A percentile compares a stretch with the other conserved stretches of the same genome.
These are phyloP conservation scores for Cryptosporidium felis DNA, from an alignment of 169 alveolate genomes.

Conservation along the genomic window DNA sequence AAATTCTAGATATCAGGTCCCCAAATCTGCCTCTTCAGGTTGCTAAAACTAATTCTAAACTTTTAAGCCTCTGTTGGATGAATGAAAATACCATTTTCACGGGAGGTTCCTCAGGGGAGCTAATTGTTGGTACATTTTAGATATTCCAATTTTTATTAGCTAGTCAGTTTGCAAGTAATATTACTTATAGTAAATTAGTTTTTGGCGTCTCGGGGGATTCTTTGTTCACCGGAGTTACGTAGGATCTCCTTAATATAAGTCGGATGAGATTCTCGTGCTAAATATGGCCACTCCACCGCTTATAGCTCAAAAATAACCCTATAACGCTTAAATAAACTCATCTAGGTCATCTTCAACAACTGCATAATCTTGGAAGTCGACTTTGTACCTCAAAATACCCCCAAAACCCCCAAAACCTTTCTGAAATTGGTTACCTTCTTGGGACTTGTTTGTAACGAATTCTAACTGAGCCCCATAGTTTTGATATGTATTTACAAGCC, in stretches of 20 bases:
- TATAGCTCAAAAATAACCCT: background rate
- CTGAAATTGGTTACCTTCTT: conserved; percentile 98
- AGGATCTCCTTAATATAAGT: no score
- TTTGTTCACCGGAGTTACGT: no score
- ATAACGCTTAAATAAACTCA: conserved; percentile 67
- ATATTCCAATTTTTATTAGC: no score
- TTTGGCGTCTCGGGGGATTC: no score
- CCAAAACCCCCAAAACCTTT: conserved; percentile 99
- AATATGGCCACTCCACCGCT: no score
- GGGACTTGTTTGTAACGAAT: conserved; percentile 95
- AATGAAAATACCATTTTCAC: conserved; percentile 21
- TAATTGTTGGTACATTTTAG: conserved; percentile 23
- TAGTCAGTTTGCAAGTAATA: no score
- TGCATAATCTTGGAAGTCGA: conserved; percentile 85
- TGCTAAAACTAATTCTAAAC: conserved; percentile 42
- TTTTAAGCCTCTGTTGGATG: conserved; percentile 52
- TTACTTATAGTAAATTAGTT: no score
- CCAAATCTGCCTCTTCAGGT: conserved; percentile 63
- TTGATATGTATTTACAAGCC: conserved; percentile 95
- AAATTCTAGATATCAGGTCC: conserved; percentile 56
- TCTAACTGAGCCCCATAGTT: conserved; percentile 94
- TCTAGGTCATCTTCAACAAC: conserved; percentile 76
- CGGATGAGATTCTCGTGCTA: no score
- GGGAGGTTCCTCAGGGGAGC: conserved; percentile 65
- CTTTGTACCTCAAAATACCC: conserved; percentile 96